These are phyloP conservation scores for Gossypium laxum DNA, from an alignment of 441 rosid species.

Conservation along the genomic window DNA sequence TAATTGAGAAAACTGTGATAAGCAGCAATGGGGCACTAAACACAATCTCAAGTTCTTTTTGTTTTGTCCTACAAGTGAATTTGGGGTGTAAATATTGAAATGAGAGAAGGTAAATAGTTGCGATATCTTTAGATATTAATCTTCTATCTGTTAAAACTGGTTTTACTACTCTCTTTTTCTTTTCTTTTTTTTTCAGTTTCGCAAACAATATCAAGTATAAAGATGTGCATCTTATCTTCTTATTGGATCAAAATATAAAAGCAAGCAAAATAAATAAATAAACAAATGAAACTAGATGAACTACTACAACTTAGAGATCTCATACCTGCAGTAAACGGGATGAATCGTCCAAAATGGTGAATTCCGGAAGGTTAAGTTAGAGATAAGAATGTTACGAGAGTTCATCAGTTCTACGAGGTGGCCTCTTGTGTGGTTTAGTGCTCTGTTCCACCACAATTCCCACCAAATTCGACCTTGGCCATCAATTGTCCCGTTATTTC, in stretches of 20 bases:
- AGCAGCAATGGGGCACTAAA: not conserved
- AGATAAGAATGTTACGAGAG: conserved; percentile 60
- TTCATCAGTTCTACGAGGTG: conserved; percentile 80
- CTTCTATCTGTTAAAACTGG: not conserved
- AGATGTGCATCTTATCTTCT: not conserved
- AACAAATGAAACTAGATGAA: conserved; percentile 4
- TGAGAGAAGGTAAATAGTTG: not conserved
- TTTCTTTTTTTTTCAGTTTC: not conserved
- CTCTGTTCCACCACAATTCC: conserved; percentile 93
- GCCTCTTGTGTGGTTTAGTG: conserved; percentile 73
- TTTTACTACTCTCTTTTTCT: not conserved
- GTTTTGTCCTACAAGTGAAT: not conserved
- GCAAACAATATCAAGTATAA: not conserved
- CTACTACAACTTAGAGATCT: not conserved
- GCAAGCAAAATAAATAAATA: not conserved
- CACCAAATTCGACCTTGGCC: conserved; percentile 97
- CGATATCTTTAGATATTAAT: not conserved
- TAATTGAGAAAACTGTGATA: not conserved
- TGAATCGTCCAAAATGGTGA: conserved; percentile 94
- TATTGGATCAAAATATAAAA: not conserved
- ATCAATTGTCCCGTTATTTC: conserved; percentile 78
- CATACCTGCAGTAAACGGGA: conserved; percentile 84
- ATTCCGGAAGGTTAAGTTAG: conserved; percentile 67
- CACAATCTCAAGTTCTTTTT: not conserved
- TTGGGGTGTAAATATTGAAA: not conserved